These are phyloP conservation scores for Cairneyella variabilis DNA, from an alignment of 495 filamentous ascomycete genomes.

Conservation along the genomic window DNA sequence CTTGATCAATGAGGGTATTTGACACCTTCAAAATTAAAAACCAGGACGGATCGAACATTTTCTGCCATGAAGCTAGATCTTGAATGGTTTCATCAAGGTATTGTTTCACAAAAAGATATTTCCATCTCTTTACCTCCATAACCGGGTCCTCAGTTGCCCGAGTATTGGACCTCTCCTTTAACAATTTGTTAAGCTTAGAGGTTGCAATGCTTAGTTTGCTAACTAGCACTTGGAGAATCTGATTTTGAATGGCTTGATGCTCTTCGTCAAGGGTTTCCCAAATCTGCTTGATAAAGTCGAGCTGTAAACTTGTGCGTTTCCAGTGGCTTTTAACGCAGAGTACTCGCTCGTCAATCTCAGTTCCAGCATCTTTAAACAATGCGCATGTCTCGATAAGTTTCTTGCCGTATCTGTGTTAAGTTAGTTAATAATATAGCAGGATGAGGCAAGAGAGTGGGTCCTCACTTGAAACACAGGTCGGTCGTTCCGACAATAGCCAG, in stretches of 20 bases:
- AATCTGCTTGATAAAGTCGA: constrained; percentile 28
- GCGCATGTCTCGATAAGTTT: constrained; percentile 26
- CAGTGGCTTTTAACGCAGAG: constrained; percentile 24
- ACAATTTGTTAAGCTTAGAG: constrained; percentile 22
- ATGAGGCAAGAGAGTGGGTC: neutral
- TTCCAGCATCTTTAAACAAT: constrained; percentile 26
- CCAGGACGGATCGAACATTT: constrained; percentile 32
- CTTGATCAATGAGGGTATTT: constrained; percentile 22
- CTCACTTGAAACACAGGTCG: constrained; percentile 30
- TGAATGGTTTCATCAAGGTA: constrained; percentile 22
- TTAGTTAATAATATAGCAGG: neutral
- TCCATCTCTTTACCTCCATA: constrained; percentile 11
- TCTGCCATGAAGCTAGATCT: constrained; percentile 28
- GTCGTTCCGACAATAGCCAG: constrained; percentile 24
- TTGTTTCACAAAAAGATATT: constrained; percentile 26
- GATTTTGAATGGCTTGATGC: constrained; percentile 26
- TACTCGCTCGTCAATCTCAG: constrained; percentile 26
- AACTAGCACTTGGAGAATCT: constrained; percentile 26
- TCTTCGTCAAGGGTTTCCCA: constrained; percentile 27
- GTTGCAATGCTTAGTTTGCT: constrained; percentile 25
- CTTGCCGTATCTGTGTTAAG: constrained; percentile 29
- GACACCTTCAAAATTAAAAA: constrained; percentile 26
- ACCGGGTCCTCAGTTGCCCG: constrained; percentile 1
- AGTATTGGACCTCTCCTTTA: neutral
- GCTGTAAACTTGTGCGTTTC: constrained; percentile 23